These are phyloP conservation scores for Colletotrichum sp. DNA, from an alignment of 2,329 filamentous ascomycete genomes.

Conservation along the genomic window DNA sequence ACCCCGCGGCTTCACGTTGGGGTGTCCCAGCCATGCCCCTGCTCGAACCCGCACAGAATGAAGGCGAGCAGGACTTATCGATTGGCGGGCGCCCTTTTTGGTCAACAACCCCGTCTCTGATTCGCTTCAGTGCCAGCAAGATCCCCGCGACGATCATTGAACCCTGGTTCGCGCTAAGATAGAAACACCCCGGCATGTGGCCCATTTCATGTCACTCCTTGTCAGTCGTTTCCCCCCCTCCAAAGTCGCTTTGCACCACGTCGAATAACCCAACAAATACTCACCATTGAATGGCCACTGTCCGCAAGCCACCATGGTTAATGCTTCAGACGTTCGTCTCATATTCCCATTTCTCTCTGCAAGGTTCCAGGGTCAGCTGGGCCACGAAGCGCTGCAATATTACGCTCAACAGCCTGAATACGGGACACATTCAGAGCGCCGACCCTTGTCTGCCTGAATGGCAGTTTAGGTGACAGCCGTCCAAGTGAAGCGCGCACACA, in stretches of 20 bases:
- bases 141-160: conserved; percentile 21
- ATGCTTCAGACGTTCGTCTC: conserved; percentile 18
- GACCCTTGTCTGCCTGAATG: background rate
- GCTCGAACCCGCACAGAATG: background rate
- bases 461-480: background rate
- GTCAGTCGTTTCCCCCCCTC: background rate
- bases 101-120: conserved; percentile 6
- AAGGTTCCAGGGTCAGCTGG: background rate
- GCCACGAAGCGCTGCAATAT: background rate
- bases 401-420: background rate
- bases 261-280: background rate
- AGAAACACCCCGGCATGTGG: background rate
- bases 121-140: conserved; percentile 13
- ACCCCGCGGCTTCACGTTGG: conserved; percentile 6
- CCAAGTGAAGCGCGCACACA: background rate
- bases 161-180: conserved; percentile 20
- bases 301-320: background rate
- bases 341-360: background rate
- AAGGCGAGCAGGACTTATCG: background rate
- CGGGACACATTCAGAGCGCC: background rate
- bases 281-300: background rate
- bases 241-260: background rate
- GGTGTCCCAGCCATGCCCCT: background rate
- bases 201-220: background rate
- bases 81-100: conserved; percentile 13